phyloP scores from a whole-genome alignment of 495 filamentous ascomycete genomes.

The Neurospora sp. region DNA sequence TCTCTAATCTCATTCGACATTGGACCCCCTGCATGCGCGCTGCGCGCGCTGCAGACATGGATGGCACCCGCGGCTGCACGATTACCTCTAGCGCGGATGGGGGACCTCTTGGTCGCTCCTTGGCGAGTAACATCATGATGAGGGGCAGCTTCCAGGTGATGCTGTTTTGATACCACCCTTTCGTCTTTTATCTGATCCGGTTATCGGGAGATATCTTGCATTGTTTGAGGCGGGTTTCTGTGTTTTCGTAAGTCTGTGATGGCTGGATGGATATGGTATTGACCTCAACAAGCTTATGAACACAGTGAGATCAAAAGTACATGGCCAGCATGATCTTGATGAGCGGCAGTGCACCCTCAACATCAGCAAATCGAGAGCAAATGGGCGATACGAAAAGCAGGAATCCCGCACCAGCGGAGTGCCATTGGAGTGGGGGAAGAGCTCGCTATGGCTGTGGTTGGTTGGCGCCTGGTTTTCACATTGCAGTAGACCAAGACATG shows the following conservation, averaged over 20 bases:
- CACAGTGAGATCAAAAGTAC: not conserved
- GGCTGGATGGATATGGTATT: too few relatives aligned
- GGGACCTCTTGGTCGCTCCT: not conserved
- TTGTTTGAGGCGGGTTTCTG: too few relatives aligned
- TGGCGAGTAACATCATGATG: not conserved
- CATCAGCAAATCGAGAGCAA: not conserved
- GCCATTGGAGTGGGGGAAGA: not conserved
- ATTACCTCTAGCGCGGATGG: not conserved
- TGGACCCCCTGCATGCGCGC: not conserved
- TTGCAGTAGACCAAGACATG: not conserved
- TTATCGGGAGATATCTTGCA: not conserved
- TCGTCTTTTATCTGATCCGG: not conserved
- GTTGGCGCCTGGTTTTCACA: not conserved
- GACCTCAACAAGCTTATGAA: not conserved
- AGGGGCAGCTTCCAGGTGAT: not conserved
- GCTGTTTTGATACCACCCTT: not conserved
- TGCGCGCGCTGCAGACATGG: not conserved
- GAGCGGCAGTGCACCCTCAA: not conserved
- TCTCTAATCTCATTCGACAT: not conserved
- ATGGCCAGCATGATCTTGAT: not conserved
- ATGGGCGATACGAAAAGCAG: not conserved
- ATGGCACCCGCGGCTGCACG: not conserved
- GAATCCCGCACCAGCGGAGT: not conserved
- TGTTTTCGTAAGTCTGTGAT: too few relatives aligned
- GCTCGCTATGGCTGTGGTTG: not conserved